Conservation (phyloP, 2,329 filamentous ascomycete genomes). For the Ceratocystis ficicola region DNA sequence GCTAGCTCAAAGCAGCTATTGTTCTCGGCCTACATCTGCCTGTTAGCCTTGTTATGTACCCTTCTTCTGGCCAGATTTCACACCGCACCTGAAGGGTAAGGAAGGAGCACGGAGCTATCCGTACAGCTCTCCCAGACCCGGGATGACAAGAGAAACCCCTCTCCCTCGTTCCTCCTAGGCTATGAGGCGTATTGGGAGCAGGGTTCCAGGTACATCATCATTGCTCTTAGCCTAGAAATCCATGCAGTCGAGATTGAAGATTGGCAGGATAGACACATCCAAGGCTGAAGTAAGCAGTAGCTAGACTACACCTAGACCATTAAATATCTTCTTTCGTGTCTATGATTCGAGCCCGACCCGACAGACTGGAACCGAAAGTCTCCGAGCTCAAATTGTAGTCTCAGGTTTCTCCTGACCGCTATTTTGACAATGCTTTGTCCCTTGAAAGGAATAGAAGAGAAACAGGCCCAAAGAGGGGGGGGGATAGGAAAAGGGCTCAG, state of each 20-base stretch:
- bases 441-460: neutral
- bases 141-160: neutral
- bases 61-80: no score
- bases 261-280: neutral
- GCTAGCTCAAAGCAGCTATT: no score
- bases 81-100: no score
- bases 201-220: neutral
- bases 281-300: neutral
- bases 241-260: neutral
- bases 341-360: neutral
- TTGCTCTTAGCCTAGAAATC: neutral
- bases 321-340: neutral
- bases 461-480: neutral
- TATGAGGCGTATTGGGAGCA: neutral
- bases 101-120: neutral
- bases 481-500: neutral
- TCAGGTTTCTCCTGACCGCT: neutral
- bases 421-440: neutral
- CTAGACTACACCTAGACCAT: neutral
- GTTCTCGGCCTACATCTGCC: no score
- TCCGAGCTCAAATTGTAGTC: constrained; percentile 8
- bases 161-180: neutral
- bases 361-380: constrained; percentile 11
- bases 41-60: no score
- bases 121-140: neutral